Base-by-base conservation (phyloP, 371 early-diverging fungal genomes). In the Syncephalastrum sp. region DNA sequence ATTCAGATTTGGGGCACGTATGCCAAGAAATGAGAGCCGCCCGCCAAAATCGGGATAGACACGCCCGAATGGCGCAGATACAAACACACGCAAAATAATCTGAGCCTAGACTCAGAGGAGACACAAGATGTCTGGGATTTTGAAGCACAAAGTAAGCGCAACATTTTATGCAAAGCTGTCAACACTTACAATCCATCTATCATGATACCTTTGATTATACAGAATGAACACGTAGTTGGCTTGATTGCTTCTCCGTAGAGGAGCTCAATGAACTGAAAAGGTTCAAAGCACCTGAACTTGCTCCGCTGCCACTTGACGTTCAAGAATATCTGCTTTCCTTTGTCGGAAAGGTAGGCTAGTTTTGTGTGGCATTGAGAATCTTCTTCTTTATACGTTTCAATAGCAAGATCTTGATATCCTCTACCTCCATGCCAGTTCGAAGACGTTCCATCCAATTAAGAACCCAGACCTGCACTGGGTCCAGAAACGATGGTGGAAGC, bases 401-500 rank as follows among this genome's bases (percentile, higher is more conserved):
- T 19, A 53, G 53, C 38, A 53, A 33, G 42, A 15, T 4, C 16
- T 15, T 1, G 42, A 53, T 15, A 6, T n/a, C 12, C 42, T 42
- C 1, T 42, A 7, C 1, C 14, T 6, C 16, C 53, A 42, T 15
- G 5, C 19, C 41, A 33, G 16, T 5, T n/a, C 38, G 13, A 42
- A 16, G 42, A n/a, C 17, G 0, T 53, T 53, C 21, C 42, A 53
- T 41, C 53, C 53, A 3, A 53, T 41, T 13, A 42, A 17, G 21
- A 19, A 53, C n/a, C 38, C 41, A 19, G 53, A 42, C 38, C 38
- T 53, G 21, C 42, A 53, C 25, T 42, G 38, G 42, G 41, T 24
- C 0, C 42, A 42, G 8, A 53, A 41, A 21, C 38, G 10, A 53
- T 53, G 3, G 16, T 38, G 4, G 53, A 53, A 42, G 53, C 53